A percentile compares a stretch with the other conserved stretches of the same genome.
Conservation (phyloP, 1,284 basidiomycete species). For the Mycosarcoma maydis region DNA sequence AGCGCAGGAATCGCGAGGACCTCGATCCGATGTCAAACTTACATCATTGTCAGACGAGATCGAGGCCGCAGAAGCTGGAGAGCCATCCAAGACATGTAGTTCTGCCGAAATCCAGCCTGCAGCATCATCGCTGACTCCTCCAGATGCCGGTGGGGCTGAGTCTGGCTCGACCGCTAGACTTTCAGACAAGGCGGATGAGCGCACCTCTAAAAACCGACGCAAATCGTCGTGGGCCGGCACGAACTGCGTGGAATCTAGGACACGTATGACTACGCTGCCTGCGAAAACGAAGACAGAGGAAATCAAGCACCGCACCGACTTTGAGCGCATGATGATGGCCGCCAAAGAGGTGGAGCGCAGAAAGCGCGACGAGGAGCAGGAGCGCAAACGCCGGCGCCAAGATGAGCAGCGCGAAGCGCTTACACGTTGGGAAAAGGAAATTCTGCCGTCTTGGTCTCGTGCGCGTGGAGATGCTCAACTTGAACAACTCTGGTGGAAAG, state of each 20-base stretch:
- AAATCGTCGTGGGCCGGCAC: conserved; percentile 30
- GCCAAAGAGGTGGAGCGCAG: conserved; percentile 51
- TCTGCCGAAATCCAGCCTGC: not conserved
- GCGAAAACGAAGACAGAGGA: conserved; percentile 85
- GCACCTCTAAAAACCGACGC: conserved; percentile 21
- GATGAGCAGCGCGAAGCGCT: conserved; percentile 74
- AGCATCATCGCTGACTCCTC: not conserved
- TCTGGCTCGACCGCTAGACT: conserved; percentile 12
- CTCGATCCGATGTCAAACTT: not conserved
- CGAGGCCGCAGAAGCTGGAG: conserved; percentile 15
- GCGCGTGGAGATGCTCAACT: conserved; percentile 76
- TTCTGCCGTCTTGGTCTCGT: conserved; percentile 83
- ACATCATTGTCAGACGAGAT: conserved; percentile 30
- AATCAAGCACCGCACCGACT: conserved; percentile 82
- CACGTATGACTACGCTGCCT: conserved; percentile 80
- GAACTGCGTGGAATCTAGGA: conserved; percentile 69
- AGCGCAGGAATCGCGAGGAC: not conserved
- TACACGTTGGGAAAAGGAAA: conserved; percentile 79
- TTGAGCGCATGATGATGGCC: conserved; percentile 88
- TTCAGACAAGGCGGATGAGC: conserved; percentile 44
- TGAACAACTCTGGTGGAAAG: conserved; percentile 87
- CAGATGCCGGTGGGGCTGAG: not conserved
- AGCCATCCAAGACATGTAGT: not conserved
- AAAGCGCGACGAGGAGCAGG: conserved; percentile 44
- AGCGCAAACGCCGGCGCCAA: conserved; percentile 24